Conservation (phyloP, 345 rosid genomes). For the Ailanthus altissimus region DNA sequence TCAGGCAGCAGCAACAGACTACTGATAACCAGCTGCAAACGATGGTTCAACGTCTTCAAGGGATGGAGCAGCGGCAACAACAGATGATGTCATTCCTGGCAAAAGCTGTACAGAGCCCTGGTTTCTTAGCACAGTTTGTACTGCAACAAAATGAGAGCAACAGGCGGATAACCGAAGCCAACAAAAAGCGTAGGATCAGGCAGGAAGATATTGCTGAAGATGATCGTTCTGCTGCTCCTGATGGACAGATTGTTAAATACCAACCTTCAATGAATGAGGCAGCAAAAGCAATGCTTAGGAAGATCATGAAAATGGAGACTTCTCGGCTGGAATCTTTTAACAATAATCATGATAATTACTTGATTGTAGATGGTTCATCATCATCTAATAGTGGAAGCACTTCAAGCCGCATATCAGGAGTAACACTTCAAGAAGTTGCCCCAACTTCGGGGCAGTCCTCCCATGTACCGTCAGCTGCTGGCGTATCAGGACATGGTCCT, state of each 20-base stretch:
- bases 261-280: slow-evolving; percentile 79
- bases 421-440: slow-evolving; percentile 79
- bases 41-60: slow-evolving; percentile 90
- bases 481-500: slow-evolving; percentile 32
- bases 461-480: slow-evolving; percentile 29
- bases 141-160: slow-evolving; percentile 90
- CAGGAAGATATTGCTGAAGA: slow-evolving; percentile 61
- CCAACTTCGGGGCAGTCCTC: slow-evolving; percentile 50
- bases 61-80: slow-evolving; percentile 98
- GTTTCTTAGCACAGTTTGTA: slow-evolving; percentile 90
- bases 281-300: slow-evolving; percentile 67
- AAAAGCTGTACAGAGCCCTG: slow-evolving; percentile 93
- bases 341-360: slow-evolving; percentile 47
- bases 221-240: slow-evolving; percentile 50
- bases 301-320: slow-evolving; percentile 58
- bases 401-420: slow-evolving; percentile 52
- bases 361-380: slow-evolving; percentile 47
- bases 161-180: slow-evolving; percentile 73
- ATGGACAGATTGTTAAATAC: slow-evolving; percentile 92
- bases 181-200: slow-evolving; percentile 84
- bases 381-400: slow-evolving; percentile 48
- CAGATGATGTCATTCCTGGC: slow-evolving; percentile 97
- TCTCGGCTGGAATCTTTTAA: slow-evolving; percentile 53
- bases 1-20: slow-evolving; percentile 94
- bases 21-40: slow-evolving; percentile 86